These are phyloP conservation scores for Syzygium oleosum DNA, from an alignment of 345 rosid species.

Conservation along the genomic window DNA sequence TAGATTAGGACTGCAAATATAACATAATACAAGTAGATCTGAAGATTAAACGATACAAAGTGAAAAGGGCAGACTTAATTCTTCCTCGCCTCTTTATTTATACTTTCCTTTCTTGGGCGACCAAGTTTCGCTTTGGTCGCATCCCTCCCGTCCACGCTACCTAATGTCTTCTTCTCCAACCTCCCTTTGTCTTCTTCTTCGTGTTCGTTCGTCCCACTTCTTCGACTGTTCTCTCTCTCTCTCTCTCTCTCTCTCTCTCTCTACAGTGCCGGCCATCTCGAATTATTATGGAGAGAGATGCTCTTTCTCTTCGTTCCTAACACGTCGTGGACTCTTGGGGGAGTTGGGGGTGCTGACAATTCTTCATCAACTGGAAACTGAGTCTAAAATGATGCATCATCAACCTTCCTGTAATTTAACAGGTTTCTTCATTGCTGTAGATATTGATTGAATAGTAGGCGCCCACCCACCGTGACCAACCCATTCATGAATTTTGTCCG, in stretches of 20 bases:
- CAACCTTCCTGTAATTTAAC: neutral
- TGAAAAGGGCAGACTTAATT: neutral
- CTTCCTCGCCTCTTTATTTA: neutral
- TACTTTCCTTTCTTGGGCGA: neutral
- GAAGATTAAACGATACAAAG: neutral
- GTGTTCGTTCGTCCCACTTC: neutral
- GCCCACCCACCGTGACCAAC: neutral
- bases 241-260: neutral
- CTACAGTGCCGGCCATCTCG: neutral
- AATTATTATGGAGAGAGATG: neutral
- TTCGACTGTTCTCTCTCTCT: neutral
- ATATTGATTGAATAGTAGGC: neutral
- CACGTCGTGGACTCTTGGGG: neutral
- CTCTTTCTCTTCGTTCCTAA: neutral
- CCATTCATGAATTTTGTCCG: neutral
- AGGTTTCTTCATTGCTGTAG: neutral
- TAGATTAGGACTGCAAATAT: neutral
- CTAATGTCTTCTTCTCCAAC: neutral
- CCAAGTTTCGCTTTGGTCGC: neutral
- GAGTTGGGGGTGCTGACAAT: neutral
- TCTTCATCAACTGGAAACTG: neutral
- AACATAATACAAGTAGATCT: neutral
- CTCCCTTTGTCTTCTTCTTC: neutral
- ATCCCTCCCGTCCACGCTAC: neutral
- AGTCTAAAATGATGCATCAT: neutral